These are phyloP conservation scores for Stemphylium lycopersici DNA, from an alignment of 2,329 filamentous ascomycete species.

Conservation along the genomic window DNA sequence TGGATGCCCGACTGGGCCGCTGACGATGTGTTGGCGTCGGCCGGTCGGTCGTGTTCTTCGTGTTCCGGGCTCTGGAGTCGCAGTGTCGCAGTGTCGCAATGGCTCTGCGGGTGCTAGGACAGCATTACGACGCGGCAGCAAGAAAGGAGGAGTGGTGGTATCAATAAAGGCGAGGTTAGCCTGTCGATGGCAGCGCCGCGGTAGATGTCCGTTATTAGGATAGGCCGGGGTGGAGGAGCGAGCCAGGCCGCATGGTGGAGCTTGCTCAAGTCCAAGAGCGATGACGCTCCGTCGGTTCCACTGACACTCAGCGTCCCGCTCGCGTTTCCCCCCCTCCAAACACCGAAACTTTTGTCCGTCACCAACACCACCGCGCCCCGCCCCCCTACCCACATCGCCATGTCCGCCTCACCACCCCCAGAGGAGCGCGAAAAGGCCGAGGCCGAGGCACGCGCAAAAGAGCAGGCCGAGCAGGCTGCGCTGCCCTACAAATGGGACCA, in stretches of 20 bases:
- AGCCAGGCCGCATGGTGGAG: conserved; percentile 26
- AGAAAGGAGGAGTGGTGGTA: conserved; percentile 26
- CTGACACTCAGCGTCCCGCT: conserved; percentile 13
- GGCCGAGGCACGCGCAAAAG: conserved; percentile 68
- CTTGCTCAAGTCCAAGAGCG: conserved; percentile 13
- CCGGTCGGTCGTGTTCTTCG: conserved; percentile 8
- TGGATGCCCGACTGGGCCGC: conserved; percentile 21
- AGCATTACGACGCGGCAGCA: conserved; percentile 33
- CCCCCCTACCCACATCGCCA: conserved; percentile 19
- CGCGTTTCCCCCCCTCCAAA: conserved; percentile 15
- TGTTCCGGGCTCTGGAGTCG: background rate
- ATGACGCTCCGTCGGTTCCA: conserved; percentile 25
- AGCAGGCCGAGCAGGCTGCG: conserved; percentile 84
- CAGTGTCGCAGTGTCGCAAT: conserved; percentile 17
- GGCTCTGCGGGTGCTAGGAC: conserved; percentile 30
- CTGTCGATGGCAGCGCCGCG: conserved; percentile 20
- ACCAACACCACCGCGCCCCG: conserved; percentile 13
- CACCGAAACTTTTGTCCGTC: conserved; percentile 10
- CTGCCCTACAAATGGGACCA: conserved; percentile 98
- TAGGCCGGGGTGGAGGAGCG: conserved; percentile 20
- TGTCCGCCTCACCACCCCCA: conserved; percentile 56
- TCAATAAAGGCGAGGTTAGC: conserved; percentile 20
- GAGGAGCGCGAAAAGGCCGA: conserved; percentile 62
- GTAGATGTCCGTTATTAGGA: conserved; percentile 22
- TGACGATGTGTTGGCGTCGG: conserved; percentile 16